Base-by-base conservation (phyloP, 495 filamentous ascomycete genomes). In the Halenospora varia region DNA sequence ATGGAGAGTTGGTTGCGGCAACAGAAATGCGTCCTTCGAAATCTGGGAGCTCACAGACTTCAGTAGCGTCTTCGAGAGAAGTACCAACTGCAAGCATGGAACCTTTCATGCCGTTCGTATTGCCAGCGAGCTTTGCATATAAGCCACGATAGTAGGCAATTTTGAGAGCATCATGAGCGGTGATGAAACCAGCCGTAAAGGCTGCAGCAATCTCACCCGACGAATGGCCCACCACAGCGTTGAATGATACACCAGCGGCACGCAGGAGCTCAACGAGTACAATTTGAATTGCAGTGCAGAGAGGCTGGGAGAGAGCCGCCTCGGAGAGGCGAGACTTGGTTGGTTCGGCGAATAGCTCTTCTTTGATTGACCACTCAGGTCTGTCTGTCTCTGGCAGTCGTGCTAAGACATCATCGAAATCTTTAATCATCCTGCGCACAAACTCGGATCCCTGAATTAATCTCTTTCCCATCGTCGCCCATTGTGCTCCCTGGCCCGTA, bases 161-260 rank as follows among this genome's bases (percentile, higher is more conserved):
- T 0, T 57, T 41, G 3, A 84, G 73, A 2, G 81, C 82, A 35
- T 79, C 73, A 1, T 29, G 1, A 0, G 62, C 55, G 2, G 66
- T 57, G 1, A 82, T 45, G 2, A 62, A 59, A 1, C 76, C 74
- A 0, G 71, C 66, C 2, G 71, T 71, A 39, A 75, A 77, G 0
- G 77, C 76, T 0, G 75, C 77, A 0, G 48, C 75, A 50, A 86
- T 85, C 60, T 87, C 84, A 15, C 83, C 83, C n/a, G 73, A 79
- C 0, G 81, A 84, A 59, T 86, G 82, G 19, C 83, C 83, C 0
- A 83, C 70, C 0, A 84, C 79, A 11, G 73, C 73, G 0, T 58
- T 42, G 0, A 76, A 71, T 1, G 48, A 25, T 8, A 86, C 62
- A 0, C 71, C 75, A 45, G 72, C 71, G 1, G 51, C 62, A 1